phyloP scores from a whole-genome alignment of 192 early-diverging fungal genomes.

The Dissophora globulifera region DNA sequence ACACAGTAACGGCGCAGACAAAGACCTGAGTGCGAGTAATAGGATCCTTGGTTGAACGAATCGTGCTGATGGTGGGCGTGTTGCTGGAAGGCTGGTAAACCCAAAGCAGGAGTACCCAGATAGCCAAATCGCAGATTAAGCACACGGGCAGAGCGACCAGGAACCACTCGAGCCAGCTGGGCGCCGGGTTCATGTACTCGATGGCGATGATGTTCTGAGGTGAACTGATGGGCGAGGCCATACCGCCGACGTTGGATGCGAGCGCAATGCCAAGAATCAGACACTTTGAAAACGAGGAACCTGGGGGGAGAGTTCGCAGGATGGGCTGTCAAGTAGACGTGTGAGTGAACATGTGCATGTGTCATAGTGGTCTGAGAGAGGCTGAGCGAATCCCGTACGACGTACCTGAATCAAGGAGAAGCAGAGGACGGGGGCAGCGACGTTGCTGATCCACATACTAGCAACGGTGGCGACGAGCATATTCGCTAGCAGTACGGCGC shows the following conservation, averaged over 20 bases:
- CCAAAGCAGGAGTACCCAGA: conserved; percentile 84
- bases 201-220: conserved; percentile 99
- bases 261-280: conserved; percentile 97
- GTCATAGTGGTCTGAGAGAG: too few species aligned
- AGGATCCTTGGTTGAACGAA: conserved; percentile 67
- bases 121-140: conserved; percentile 77
- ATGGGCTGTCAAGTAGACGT: conserved; percentile 71
- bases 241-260: conserved; percentile 96
- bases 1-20: conserved; percentile 75
- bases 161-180: conserved; percentile 94
- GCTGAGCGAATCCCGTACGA: too few species aligned
- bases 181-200: conserved; percentile 88
- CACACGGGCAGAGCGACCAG: conserved; percentile 87
- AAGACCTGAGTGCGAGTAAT: conserved; percentile 76
- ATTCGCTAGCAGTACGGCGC: conserved; percentile 86
- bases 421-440: conserved; percentile 96
- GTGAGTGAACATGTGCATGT: background rate
- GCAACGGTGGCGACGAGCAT: conserved; percentile 98
- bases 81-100: conserved; percentile 80
- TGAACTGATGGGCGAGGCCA: conserved; percentile 96
- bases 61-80: conserved; percentile 68
- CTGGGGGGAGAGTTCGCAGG: conserved; percentile 86
- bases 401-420: conserved; percentile 92
- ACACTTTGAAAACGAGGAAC: conserved; percentile 82
- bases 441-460: conserved; percentile 99